phyloP scores from a whole-genome alignment of 495 filamentous ascomycete species.

The Halenospora varia region DNA sequence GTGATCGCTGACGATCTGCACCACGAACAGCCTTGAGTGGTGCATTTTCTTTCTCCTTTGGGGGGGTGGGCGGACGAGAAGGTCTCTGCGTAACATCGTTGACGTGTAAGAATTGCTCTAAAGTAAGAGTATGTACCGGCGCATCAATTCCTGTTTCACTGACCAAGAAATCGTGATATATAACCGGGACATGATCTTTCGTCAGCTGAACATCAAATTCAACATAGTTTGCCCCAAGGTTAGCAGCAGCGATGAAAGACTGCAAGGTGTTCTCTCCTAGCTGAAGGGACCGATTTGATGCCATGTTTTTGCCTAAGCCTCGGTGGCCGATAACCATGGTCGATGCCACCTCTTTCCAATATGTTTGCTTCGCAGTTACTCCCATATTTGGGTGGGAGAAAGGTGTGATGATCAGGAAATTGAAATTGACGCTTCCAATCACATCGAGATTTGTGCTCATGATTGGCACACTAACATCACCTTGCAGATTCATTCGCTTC shows the following conservation, averaged over 20 bases:
- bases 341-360: constrained; percentile 82
- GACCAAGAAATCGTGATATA: constrained; percentile 98
- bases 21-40: constrained; percentile 18
- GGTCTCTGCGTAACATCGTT: constrained; percentile 36
- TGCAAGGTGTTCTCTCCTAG: constrained; percentile 93
- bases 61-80: constrained; percentile 23
- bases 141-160: constrained; percentile 98
- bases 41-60: constrained; percentile 18
- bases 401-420: constrained; percentile 90
- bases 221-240: constrained; percentile 86
- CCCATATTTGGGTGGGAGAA: constrained; percentile 93
- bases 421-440: constrained; percentile 93
- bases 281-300: constrained; percentile 78
- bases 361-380: constrained; percentile 83
- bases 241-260: constrained; percentile 95
- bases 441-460: constrained; percentile 78
- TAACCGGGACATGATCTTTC: constrained; percentile 97
- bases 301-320: constrained; percentile 87
- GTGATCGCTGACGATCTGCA: constrained; percentile 23
- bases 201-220: constrained; percentile 97
- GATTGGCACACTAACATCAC: constrained; percentile 90
- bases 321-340: constrained; percentile 95
- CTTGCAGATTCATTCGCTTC: constrained; percentile 80
- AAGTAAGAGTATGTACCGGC: constrained; percentile 88
- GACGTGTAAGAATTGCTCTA: constrained; percentile 91